Base-by-base conservation (phyloP, 108 stramenopile genomes). In the Cyclostephanos invisitatus region DNA sequence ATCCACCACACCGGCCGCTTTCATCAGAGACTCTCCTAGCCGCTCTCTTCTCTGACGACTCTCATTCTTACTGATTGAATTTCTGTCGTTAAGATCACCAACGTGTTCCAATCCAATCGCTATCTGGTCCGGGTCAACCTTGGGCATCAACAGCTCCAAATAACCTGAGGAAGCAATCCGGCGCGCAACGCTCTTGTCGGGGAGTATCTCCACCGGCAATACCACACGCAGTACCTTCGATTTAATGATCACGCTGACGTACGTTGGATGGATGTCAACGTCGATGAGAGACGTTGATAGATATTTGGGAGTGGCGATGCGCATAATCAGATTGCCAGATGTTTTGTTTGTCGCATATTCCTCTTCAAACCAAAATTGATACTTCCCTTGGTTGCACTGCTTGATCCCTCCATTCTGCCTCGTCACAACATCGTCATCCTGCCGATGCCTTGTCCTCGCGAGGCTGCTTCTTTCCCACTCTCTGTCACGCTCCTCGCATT, bases 201-300 rank as follows among this genome's bases (percentile, higher is more conserved):
- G 72, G 18, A 49, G 18, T 3, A 95, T 91, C 74, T 95, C 92
- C 4, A 82, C 74, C 18, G 93, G 91, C 15, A 91, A 78, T 9
- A 57, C 37, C 11, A 94, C 74, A 20, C 91, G 77, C 29, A 94
- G 66, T 25, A 87, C 58, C 80, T 95, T 96, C 20, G 81, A 83
- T 80, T 93, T 94, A 62, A 92, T 87, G 9, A 96, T 77, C 14
- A 96, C 68, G 61, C 81, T 84, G 50, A 93, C 85, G 68, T 92
- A 89, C 18, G 67, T 72, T 17, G 96, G 96, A 75, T 95, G 92
- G 17, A 91, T 86, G 56, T 96, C 93, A 8, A 94, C 87, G 79
- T 96, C 96, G 28, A 96, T 85, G 51, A 96, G 75, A 11, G 83
- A 85, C 27, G 84, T 83, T 61, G 91, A 90, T 35, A 96, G 72